Evolutionary conservation across 1,139 yeast species (phyloP).

Genomic region (Lodderomyces beijingensis): DNA sequence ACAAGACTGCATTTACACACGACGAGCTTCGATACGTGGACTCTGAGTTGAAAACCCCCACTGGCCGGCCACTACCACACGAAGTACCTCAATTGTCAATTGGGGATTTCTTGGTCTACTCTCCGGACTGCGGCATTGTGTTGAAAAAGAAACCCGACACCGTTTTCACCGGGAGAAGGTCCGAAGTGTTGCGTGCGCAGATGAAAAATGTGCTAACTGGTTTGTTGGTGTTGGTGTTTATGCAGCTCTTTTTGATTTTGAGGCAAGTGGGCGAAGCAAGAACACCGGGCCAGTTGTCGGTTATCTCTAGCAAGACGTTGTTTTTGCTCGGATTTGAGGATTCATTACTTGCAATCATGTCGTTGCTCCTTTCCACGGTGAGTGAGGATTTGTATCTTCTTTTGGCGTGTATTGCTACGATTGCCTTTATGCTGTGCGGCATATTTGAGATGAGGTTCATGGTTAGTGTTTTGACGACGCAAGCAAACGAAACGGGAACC

Average conservation of each 20-base stretch:
- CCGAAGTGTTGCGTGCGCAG: slow-evolving; percentile 44
- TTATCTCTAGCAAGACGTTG: slow-evolving; percentile 30
- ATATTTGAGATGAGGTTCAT: slow-evolving; percentile 66
- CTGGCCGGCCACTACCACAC: slow-evolving; percentile 66
- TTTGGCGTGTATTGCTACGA: slow-evolving; percentile 64
- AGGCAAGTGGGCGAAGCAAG: slow-evolving; percentile 66
- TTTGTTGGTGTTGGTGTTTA: slow-evolving; percentile 40
- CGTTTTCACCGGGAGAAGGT: slow-evolving; percentile 50
- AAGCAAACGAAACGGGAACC: slow-evolving; percentile 66
- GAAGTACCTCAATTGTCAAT: slow-evolving; percentile 53
- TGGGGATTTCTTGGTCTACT: slow-evolving; percentile 58
- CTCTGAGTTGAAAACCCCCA: slow-evolving; percentile 63
- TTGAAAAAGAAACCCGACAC: slow-evolving; percentile 31
- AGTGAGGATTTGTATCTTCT: slow-evolving; percentile 58
- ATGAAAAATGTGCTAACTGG: slow-evolving; percentile 44
- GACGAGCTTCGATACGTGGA: slow-evolving; percentile 61
- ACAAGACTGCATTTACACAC: slow-evolving; percentile 50
- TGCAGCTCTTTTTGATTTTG: slow-evolving; percentile 30
- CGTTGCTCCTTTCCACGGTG: slow-evolving; percentile 56
- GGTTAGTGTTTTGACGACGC: slow-evolving; percentile 66
- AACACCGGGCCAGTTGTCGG: slow-evolving; percentile 72
- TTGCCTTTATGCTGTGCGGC: slow-evolving; percentile 65
- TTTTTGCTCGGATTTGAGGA: slow-evolving; percentile 73
- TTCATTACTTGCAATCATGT: slow-evolving; percentile 60
- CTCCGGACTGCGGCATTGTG: slow-evolving; percentile 83